These are phyloP conservation scores for Aeminium ludgeri DNA, from an alignment of 495 filamentous ascomycete genomes.

Conservation along the genomic window DNA sequence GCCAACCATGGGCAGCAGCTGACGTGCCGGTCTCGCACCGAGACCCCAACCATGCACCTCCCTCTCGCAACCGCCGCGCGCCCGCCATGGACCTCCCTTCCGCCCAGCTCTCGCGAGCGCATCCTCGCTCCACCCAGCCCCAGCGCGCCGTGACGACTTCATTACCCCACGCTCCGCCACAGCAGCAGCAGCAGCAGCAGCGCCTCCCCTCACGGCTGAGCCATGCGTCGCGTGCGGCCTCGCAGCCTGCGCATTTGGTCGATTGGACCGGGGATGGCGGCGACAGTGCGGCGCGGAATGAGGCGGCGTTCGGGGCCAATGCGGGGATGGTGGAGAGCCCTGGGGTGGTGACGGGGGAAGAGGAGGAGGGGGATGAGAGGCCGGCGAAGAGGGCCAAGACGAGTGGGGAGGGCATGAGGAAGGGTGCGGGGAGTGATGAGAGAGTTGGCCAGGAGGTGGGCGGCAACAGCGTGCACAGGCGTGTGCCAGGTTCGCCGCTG, in stretches of 20 bases:
- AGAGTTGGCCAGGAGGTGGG: not conserved
- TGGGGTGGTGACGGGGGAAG: constrained; percentile 4
- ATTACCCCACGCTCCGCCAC: not conserved
- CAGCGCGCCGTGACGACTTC: constrained; percentile 10
- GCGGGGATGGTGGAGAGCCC: constrained; percentile 1
- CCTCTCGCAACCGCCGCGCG: not conserved
- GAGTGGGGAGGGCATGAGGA: not conserved
- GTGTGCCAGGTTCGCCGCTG: constrained; percentile 6
- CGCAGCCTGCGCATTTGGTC: constrained; percentile 7
- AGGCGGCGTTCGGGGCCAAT: not conserved
- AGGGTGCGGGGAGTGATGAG: not conserved
- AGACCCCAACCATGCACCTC: not conserved
- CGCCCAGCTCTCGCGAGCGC: not conserved
- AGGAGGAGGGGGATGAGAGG: constrained; percentile 5
- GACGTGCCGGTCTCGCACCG: no score
- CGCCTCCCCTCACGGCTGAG: constrained; percentile 10
- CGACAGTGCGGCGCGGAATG: not conserved
- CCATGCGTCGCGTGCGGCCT: constrained; percentile 11
- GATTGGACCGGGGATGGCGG: constrained; percentile 8
- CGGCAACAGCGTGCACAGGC: not conserved
- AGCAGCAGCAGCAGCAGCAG: no score
- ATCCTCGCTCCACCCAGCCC: constrained; percentile 1
- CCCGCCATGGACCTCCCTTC: not conserved
- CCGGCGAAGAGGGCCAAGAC: constrained; percentile 11
- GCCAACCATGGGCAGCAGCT: no score